These are phyloP conservation scores for Xylaria sp. DNA, from an alignment of 2,329 filamentous ascomycete species.

Conservation along the genomic window DNA sequence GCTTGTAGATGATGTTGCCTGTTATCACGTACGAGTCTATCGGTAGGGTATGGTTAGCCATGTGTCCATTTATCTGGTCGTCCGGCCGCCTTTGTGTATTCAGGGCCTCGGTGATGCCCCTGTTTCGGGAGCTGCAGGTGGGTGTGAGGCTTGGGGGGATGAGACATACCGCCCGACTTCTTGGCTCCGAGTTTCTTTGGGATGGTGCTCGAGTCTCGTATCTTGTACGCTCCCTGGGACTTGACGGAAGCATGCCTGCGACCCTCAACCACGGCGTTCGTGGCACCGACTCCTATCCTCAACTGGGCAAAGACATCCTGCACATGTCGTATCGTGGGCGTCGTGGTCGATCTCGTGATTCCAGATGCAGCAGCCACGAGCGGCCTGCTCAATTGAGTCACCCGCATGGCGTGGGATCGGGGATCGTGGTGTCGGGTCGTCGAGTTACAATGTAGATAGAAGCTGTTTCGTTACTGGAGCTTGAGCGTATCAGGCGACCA, in stretches of 20 bases:
- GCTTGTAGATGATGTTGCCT: conserved; percentile 97
- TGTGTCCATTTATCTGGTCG: too few species aligned
- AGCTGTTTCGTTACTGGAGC: conserved; percentile 10
- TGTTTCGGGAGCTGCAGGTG: not conserved
- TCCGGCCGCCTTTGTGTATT: too few species aligned
- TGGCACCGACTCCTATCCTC: conserved; percentile 36
- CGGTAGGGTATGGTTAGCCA: not conserved
- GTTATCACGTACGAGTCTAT: conserved; percentile 90
- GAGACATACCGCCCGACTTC: conserved; percentile 78
- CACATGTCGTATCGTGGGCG: conserved; percentile 43
- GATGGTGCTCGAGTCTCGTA: conserved; percentile 63
- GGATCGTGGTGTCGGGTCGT: conserved; percentile 18
- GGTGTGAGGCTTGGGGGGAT: not conserved
- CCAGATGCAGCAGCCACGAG: conserved; percentile 46
- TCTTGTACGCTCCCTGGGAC: conserved; percentile 71
- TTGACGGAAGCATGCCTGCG: conserved; percentile 64
- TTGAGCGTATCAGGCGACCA: conserved; percentile 26
- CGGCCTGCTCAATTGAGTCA: conserved; percentile 52
- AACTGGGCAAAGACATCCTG: conserved; percentile 41
- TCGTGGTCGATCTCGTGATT: conserved; percentile 30
- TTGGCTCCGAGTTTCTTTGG: conserved; percentile 92
- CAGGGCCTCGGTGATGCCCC: not conserved
- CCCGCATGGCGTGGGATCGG: conserved; percentile 44
- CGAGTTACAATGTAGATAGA: not conserved
- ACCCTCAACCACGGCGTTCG: conserved; percentile 53